Base-by-base conservation (phyloP, 371 early-diverging fungal genomes). In the Syncephalastrum sp. region DNA sequence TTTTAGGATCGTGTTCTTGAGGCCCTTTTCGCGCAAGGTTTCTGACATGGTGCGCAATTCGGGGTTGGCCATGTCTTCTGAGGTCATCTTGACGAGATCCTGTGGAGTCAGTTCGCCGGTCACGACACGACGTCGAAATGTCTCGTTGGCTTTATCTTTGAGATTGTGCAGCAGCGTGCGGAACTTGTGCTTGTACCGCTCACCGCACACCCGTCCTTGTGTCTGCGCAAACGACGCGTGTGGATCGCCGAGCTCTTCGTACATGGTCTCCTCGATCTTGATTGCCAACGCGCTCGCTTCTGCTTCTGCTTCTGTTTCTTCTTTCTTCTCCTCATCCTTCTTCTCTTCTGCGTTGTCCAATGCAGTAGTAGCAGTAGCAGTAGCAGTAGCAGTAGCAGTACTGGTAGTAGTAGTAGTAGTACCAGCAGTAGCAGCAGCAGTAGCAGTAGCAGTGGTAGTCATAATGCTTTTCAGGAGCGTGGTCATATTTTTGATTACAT, bases 11-110 rank as follows among this genome's bases (percentile, higher is more conserved):
- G 85, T 82, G 53, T 88, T 81, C 43, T 83, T 81, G 15, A 90
- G 72, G 38, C 82, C 77, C 59, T 82, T 73, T 56, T 83, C 67
- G 42, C 88, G 77, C 45, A 88, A 70, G 13, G 81, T 77, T 53
- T 83, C 86, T 3, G 82, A 72, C 64, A 80, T 79, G 8, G 81
- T 82, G 59, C 81, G 77, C 17, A 89, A 69, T 51, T 85, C 86
- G 1, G 89, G 90, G 62, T 90, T 91, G 3, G 87, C 91, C 64
- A 92, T 77, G 47, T 90, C 91, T 54, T 89, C 86, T 6, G 87
- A 79, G 0, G 88, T 79, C 70, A 90, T 82, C n/a, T 76, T 74
- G 42, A 90, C 86, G 10, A 92, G 79, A n/a, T 73, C 79, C 15
- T 67, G 63, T 0, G 88, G 81, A 3, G 73, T 56, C 38, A 91